Evolutionary conservation across 345 rosid genomes (phyloP), one percentile per base, ranked within the genome.

Genomic region (Hypericum androsaemum): DNA sequence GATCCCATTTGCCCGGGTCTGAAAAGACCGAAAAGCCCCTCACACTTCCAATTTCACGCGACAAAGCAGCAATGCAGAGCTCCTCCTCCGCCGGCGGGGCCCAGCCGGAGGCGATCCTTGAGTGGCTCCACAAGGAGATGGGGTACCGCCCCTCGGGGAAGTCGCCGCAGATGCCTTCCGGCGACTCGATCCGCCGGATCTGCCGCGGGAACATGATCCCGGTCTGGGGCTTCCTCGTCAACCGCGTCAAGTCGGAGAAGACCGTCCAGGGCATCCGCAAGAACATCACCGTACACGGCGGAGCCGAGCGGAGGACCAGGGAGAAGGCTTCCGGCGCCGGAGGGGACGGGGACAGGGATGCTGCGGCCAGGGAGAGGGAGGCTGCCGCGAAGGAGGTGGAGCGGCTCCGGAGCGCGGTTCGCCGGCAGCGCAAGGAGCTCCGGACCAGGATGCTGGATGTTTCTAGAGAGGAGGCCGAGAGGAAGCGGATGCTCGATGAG

Each of bases 401-500:
- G 76, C 76, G 89, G 70, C 56, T 84, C 76, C 79, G 96, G 80
- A 79, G 73, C 51, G 58, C 79, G 46, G 75, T 86, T 57, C 66
- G 80, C 74, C 76, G 94, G 74, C 90, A 83, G 62, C 79, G 84
- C 68, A 89, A 84, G 70, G 98, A 89, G 62, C 68, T 89, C 70
- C 77, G 67, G 59, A 77, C 96, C 8, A 82, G 85, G 68, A 89
- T 89, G 98, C 56, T 82, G 65, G 98, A 89, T 74, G 77, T 86
- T 22, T 77, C 96, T 0, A 82, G 90, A 70, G 98, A 86, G 75
- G 94, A 86, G 70, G 89, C 95, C 5, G 95, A 89, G 65, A 57
- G 98, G 57, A 89, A 86, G 77, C 73, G 95, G 65, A 84, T 89
- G 98, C 83, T 89, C 47, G 96, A 84, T 16, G 90, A 86, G 62